phyloP scores from a whole-genome alignment of 139 green algal genomes.

The Chloropicon primus region DNA sequence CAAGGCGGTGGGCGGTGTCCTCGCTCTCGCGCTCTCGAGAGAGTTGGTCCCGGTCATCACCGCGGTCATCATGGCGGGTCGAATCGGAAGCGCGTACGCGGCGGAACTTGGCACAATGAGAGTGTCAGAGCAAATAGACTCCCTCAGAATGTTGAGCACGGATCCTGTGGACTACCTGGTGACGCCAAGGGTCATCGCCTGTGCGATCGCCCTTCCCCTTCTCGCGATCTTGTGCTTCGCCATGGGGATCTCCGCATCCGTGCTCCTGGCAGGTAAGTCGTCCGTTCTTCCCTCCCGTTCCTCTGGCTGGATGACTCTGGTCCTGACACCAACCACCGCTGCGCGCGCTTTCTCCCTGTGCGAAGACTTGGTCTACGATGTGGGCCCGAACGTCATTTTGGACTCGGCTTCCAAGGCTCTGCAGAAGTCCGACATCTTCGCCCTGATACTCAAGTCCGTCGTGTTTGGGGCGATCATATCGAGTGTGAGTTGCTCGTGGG shows the following conservation, averaged over 20 bases:
- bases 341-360: conserved; percentile 1
- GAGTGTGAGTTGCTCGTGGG: conserved; percentile 87
- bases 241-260: conserved; percentile 77
- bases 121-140: conserved; percentile 97
- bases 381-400: conserved; percentile 81
- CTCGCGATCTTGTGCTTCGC: conserved; percentile 94
- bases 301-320: conserved; percentile 3
- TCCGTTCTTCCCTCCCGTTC: conserved; percentile 21
- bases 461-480: conserved; percentile 84
- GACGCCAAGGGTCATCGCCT: conserved; percentile 62
- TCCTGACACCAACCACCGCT: neutral
- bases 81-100: conserved; percentile 89
- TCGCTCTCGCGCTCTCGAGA: conserved; percentile 79
- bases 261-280: conserved; percentile 83
- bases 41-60: conserved; percentile 97
- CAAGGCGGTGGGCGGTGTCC: conserved; percentile 83
- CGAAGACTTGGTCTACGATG: neutral
- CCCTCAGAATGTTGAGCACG: conserved; percentile 77
- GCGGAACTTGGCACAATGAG: conserved; percentile 98
- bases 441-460: conserved; percentile 1
- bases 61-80: conserved; percentile 90
- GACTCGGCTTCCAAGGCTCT: conserved; percentile 73
- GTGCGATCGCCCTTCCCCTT: conserved; percentile 20
- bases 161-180: conserved; percentile 98
- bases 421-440: conserved; percentile 9